These are phyloP conservation scores for Komagataella populi DNA, from an alignment of 805 yeast species.

Conservation along the genomic window DNA sequence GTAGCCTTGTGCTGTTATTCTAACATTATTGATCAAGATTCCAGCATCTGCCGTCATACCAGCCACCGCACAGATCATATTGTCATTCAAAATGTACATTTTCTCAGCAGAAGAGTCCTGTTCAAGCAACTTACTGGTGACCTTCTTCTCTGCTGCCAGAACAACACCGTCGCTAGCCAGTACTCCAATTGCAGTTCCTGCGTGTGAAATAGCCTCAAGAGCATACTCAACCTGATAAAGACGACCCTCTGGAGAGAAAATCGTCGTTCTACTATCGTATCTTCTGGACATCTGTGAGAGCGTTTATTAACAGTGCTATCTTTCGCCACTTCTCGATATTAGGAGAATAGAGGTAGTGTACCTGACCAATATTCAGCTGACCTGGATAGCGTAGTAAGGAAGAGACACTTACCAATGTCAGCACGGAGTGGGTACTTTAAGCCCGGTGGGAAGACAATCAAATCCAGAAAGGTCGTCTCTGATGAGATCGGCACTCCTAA, in stretches of 20 bases:
- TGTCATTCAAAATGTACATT: slow-evolving; percentile 72
- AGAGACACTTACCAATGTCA: not conserved
- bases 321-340: not conserved
- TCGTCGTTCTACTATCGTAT: slow-evolving; percentile 98
- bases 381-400: not conserved
- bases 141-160: slow-evolving; percentile 92
- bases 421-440: slow-evolving; percentile 12
- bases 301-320: not conserved
- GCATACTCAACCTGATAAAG: slow-evolving; percentile 96
- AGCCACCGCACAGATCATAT: slow-evolving; percentile 87
- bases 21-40: slow-evolving; percentile 76
- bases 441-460: slow-evolving; percentile 10
- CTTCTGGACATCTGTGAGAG: slow-evolving; percentile 63
- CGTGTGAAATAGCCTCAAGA: slow-evolving; percentile 75
- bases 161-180: slow-evolving; percentile 80
- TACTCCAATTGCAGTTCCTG: slow-evolving; percentile 74
- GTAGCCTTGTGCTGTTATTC: slow-evolving; percentile 74
- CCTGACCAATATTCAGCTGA: not conserved
- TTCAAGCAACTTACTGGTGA: slow-evolving; percentile 83
- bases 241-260: slow-evolving; percentile 98
- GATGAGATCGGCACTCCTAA: slow-evolving; percentile 2
- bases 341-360: not conserved
- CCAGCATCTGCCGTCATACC: slow-evolving; percentile 97
- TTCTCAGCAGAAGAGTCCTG: slow-evolving; percentile 92
- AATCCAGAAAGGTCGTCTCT: not conserved